Base-by-base conservation (phyloP, 805 yeast genomes). In the Metschnikowia reukaufii region DNA sequence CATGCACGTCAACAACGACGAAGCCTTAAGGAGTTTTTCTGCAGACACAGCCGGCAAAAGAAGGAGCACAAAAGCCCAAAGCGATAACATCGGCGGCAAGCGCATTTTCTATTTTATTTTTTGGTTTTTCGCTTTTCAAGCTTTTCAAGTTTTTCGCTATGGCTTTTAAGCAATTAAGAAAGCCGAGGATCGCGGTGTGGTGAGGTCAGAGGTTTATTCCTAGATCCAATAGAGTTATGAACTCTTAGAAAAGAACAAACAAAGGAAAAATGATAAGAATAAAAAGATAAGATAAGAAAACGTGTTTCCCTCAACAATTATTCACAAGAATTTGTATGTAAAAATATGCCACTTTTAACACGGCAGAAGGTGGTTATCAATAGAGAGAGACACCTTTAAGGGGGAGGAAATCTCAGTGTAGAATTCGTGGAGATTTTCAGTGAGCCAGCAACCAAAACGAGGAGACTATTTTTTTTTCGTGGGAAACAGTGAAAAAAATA, bases 1-100 rank as follows among this genome's bases (percentile, higher is more conserved):
- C 96, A 90, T 91, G 72, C 99, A 94, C 33, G 98, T 88, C 57
- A 92, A 72, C 55, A 94, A 73, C 7, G 97, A 88, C 16, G 81
- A 65, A 0, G 94, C 78, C 52, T 66, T 70, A 47, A 83, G 63
- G 46, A 55, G 58, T 23, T 51, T 54, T 20, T 35, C 52, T 19
- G 64, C 72, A 7, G 47, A 25, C 6, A 51, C 59, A 6, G 53
- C 16, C 44, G 44, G 47, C 35, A 42, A 16, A 13, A 43, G 33
- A 5, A 37, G 13, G 23, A 34, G 36, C 30, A 45, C 16, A 18
- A 39, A 7, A 4, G 42, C 43, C 43, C 43, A 39, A 33, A 45
- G 40, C 37, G 39, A 20, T 30, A 45, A 19, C 13, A 39, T 10
- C 38, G n/a, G 48, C 10, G 37, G 38, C 13, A 21, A 17, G 16